Evolutionary conservation across 2,329 filamentous ascomycete genomes (phyloP).

Genomic region (Pseudocercospora vitis): DNA sequence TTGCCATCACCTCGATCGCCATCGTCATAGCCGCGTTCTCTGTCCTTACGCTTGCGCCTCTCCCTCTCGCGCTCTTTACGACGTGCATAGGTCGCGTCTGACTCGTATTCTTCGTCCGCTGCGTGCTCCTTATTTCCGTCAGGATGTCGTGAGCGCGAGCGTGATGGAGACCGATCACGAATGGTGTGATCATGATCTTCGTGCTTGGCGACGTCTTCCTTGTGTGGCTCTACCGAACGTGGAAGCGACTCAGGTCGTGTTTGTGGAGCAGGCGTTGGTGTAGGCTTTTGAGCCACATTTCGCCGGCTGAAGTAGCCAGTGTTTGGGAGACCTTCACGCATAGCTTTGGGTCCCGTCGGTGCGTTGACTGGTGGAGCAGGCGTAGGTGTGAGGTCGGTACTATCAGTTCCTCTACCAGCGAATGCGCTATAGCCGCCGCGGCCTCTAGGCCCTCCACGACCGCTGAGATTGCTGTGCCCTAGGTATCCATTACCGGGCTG

Average conservation of each 20-base stretch:
- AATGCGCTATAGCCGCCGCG: conserved; percentile 38
- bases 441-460: conserved; percentile 50
- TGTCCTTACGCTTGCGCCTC: conserved; percentile 33
- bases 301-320: conserved; percentile 69
- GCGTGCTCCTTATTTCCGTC: conserved; percentile 47
- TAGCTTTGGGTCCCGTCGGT: conserved; percentile 89
- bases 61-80: conserved; percentile 38
- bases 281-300: conserved; percentile 42
- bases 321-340: conserved; percentile 85
- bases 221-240: conserved; percentile 14
- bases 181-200: conserved; percentile 28
- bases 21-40: conserved; percentile 51
- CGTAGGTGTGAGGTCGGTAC: conserved; percentile 31
- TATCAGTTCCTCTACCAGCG: conserved; percentile 23
- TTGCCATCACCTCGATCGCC: conserved; percentile 44
- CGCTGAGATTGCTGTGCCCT: conserved; percentile 39
- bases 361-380: conserved; percentile 53
- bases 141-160: conserved; percentile 48
- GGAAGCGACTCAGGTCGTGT: conserved; percentile 16
- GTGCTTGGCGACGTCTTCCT: conserved; percentile 13
- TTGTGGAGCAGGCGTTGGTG: conserved; percentile 24
- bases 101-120: conserved; percentile 39
- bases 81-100: conserved; percentile 42
- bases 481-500: conserved; percentile 19
- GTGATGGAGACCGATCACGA: conserved; percentile 37